phyloP scores from a whole-genome alignment of 2,329 filamentous ascomycete species.

The Nemania sp. region DNA sequence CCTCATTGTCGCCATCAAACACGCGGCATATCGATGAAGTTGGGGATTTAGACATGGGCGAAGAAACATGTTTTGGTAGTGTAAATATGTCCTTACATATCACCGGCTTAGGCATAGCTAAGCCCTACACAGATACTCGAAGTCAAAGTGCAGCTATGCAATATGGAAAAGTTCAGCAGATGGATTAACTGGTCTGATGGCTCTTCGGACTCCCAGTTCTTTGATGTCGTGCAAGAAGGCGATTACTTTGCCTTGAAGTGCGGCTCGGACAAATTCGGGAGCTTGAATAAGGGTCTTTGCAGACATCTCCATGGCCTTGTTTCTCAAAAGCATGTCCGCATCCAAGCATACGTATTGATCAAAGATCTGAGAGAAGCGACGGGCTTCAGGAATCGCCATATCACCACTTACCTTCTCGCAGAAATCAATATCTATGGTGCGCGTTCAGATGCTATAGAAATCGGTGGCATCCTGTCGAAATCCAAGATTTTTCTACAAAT shows the following conservation, averaged over 20 bases:
- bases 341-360: neutral
- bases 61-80: conserved; percentile 1
- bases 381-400: too few species aligned
- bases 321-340: neutral
- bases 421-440: conserved; percentile 22
- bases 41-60: neutral
- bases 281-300: conserved; percentile 8
- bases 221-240: conserved; percentile 3
- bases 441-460: conserved; percentile 2
- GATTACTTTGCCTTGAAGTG: neutral
- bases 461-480: conserved; percentile 15
- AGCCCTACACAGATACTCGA: neutral
- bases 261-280: neutral
- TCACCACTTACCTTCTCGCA: too few species aligned
- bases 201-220: too few species aligned
- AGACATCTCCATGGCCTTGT: neutral
- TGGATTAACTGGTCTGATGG: too few species aligned
- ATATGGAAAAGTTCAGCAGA: neutral
- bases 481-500: conserved; percentile 11
- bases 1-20: too few species aligned
- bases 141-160: conserved; percentile 4
- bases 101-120: neutral
- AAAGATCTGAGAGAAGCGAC: neutral
- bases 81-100: neutral
- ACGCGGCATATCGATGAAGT: too few species aligned